Base-by-base conservation (phyloP, 352 stramenopile genomes). In the Globisporangium abappressorium region DNA sequence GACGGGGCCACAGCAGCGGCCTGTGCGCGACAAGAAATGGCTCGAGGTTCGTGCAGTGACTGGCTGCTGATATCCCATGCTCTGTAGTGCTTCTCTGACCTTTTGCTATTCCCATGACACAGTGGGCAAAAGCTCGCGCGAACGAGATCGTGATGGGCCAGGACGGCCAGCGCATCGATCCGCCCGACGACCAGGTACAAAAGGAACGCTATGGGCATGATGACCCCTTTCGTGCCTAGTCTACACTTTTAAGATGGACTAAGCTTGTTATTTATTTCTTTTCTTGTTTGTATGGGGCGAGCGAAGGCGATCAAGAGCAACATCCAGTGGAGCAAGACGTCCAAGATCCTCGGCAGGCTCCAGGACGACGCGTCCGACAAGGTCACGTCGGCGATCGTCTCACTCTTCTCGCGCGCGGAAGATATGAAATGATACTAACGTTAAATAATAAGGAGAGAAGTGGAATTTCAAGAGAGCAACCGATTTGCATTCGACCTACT, bases 291-390 rank as follows among this genome's bases (percentile, higher is more conserved):
- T 28, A 38, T 72, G 36, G 33, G 6, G 73, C 66, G 57, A 46
- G 9, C 30, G 30, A 57, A 72, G 36, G 34, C 54, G 59, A 47
- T 56, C 12, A 62, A 65, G 65, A 87, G 78, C 76, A 89, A 81
- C 57, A 82, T 90, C 54, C 76, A 85, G 36, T 91, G 83, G 83
- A 70, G 83, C 9, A 78, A 76, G 49, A 70, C 78, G 18, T 74
- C 81, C 26, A 81, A 82, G 65, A 86, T 91, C 70, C 84, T 91
- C 73, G 83, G 81, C 47, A 74, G 74, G 2, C 56, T 91, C 6
- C 65, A 74, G 57, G 72, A 77, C 57, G 70, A 84, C 33, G 71
- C 30, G 57, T 47, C 55, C 2, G 71, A 81, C 57, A 86, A 87
- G 70, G 81, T 91, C 46, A 84, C 79, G 6, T 80, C 76, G 6